A percentile compares a stretch with the other conserved stretches of the same genome.
phyloP scores from a whole-genome alignment of 2,329 filamentous ascomycete genomes.

The Plectosphaerella cucumerina region DNA sequence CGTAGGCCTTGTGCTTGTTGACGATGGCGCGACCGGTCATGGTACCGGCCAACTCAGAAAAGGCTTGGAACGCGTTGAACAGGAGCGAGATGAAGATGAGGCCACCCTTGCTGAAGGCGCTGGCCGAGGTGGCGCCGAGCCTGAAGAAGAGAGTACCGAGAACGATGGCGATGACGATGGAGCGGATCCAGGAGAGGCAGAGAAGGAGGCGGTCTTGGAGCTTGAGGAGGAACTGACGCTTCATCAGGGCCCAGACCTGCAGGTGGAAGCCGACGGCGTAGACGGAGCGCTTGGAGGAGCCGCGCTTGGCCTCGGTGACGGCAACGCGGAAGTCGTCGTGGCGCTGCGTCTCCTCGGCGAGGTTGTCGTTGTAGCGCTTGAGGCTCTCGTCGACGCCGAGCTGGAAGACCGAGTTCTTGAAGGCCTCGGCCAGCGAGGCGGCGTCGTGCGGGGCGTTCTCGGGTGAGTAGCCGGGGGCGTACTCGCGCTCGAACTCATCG shows the following conservation, averaged over 20 bases:
- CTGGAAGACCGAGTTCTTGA: constrained; percentile 59
- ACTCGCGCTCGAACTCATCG: constrained; percentile 78
- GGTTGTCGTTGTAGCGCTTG: constrained; percentile 58
- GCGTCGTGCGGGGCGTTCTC: constrained; percentile 66
- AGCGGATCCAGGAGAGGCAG: constrained; percentile 63
- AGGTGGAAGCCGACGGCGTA: constrained; percentile 81
- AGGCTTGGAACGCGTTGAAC: constrained; percentile 86
- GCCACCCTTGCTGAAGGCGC: constrained; percentile 77
- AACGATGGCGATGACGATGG: constrained; percentile 71
- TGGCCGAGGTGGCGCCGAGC: constrained; percentile 60
- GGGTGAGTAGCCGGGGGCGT: constrained; percentile 61
- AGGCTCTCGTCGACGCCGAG: constrained; percentile 61
- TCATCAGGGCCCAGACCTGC: constrained; percentile 79
- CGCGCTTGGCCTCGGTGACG: constrained; percentile 74
- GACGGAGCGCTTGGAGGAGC: constrained; percentile 68
- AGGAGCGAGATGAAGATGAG: constrained; percentile 75
- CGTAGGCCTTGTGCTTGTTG: constrained; percentile 80
- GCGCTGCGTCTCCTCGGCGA: constrained; percentile 61
- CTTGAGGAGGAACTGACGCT: constrained; percentile 80
- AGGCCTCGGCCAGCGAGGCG: constrained; percentile 64
- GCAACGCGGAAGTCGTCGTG: constrained; percentile 75
- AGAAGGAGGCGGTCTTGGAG: constrained; percentile 82
- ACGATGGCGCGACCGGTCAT: constrained; percentile 76
- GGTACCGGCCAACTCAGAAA: constrained; percentile 69
- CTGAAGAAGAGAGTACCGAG: constrained; percentile 76